Conservation (phyloP, 78 protist genomes). For the Planoprotostelium fungivorum region DNA sequence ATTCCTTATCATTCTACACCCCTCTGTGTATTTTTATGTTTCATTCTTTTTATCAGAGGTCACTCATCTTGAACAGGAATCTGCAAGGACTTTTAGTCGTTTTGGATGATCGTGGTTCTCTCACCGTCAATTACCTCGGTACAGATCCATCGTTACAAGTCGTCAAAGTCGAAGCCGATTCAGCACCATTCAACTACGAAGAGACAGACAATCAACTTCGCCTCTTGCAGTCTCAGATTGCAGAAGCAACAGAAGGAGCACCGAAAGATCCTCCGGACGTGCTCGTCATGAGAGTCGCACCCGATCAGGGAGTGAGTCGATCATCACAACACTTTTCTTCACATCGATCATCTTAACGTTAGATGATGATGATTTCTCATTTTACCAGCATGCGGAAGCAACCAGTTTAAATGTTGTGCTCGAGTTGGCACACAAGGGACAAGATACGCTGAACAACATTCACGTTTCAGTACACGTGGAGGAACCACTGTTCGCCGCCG, state of each 20-base stretch:
- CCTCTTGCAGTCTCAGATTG: neutral
- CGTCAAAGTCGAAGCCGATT: neutral
- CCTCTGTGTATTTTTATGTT: too few species aligned
- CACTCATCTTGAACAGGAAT: neutral
- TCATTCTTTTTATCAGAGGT: too few species aligned
- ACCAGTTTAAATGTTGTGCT: neutral
- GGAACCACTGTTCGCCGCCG: neutral
- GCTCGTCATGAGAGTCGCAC: neutral
- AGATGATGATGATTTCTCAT: too few species aligned
- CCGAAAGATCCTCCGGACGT: neutral
- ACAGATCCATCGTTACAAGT: slow-evolving; percentile 12
- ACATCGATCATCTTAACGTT: too few species aligned
- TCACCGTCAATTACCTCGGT: slow-evolving; percentile 15
- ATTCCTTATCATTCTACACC: too few species aligned
- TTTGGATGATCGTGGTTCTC: neutral
- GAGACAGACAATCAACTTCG: neutral
- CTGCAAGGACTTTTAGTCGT: slow-evolving; percentile 2
- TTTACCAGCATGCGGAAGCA: neutral
- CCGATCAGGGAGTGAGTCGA: neutral
- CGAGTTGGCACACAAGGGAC: neutral
- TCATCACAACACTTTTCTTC: neutral
- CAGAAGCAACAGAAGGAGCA: neutral
- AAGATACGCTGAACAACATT: neutral
- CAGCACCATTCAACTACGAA: neutral
- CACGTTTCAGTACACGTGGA: neutral